These are phyloP conservation scores for Wickerhamiella parazyma DNA, from an alignment of 805 yeast genomes.

Conservation along the genomic window DNA sequence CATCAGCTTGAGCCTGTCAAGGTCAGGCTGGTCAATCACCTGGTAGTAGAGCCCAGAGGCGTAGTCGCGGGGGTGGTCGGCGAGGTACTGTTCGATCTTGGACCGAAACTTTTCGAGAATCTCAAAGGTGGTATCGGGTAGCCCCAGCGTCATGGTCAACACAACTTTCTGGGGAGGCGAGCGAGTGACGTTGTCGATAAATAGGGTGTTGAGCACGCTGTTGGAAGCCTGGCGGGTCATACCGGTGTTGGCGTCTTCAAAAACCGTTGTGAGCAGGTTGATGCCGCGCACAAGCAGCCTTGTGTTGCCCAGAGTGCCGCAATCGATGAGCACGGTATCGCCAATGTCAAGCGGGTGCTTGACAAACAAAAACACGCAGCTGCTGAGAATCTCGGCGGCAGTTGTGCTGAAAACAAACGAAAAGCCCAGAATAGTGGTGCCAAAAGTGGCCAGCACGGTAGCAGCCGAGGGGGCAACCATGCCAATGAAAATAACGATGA, in stretches of 20 bases:
- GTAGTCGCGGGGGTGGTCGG: constrained; percentile 26
- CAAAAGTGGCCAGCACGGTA: constrained; percentile 30
- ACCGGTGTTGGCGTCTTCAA: constrained; percentile 20
- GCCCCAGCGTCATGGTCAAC: constrained; percentile 22
- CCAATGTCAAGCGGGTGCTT: constrained; percentile 33
- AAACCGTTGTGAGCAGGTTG: constrained; percentile 27
- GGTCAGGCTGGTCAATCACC: constrained; percentile 24
- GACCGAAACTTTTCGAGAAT: constrained; percentile 24
- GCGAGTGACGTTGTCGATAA: constrained; percentile 28
- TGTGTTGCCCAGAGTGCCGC: constrained; percentile 15
- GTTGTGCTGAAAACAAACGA: constrained; percentile 29
- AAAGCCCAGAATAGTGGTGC: constrained; percentile 28
- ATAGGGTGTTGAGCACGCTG: constrained; percentile 25
- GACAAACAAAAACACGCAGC: constrained; percentile 29
- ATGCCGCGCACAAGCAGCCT: constrained; percentile 25
- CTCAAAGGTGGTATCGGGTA: constrained; percentile 28
- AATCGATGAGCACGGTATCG: constrained; percentile 25
- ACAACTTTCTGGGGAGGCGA: constrained; percentile 23
- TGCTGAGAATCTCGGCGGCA: constrained; percentile 28
- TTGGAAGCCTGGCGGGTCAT: constrained; percentile 28
- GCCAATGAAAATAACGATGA: constrained; percentile 29
- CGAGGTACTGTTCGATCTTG: constrained; percentile 22
- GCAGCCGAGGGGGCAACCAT: constrained; percentile 30
- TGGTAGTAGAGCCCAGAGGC: constrained; percentile 24
- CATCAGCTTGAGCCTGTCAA: constrained; percentile 24